Base-by-base conservation (phyloP, 169 alveolate species). In the Theileria luwenshuni region DNA sequence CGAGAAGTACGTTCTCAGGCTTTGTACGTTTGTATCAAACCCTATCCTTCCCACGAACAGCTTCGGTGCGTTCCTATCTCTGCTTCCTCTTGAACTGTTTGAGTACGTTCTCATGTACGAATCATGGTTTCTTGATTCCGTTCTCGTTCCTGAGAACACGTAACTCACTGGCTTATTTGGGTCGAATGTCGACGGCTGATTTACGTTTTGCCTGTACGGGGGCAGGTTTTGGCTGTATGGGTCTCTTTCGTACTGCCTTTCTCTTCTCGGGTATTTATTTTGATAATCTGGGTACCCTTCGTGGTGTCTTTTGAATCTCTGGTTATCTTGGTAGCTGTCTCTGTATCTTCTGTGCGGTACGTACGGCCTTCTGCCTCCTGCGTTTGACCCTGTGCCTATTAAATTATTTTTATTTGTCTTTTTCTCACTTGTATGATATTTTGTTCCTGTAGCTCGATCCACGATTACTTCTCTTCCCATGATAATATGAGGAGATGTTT, bases 391-490 rank as follows among this genome's bases (percentile, higher is more conserved):
- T 3, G 65, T 8, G 5, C 45, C 45, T 38, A 38, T 7, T 38
- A 5, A 38, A 7, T 38, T 38, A 7, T 38, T 38, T 38, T 7
- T 10, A 7, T 10, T 38, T 38, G 45, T 38, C 10, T 38, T 7
- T 38, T 5, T 38, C 45, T 38, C 48, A 77, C 86, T 54, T 25
- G 67, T 49, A 28, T 69, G 87, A 42, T 70, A 65, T 61, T 71
- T 79, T 27, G 61, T 77, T 25, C 84, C 87, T 6, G 90, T 83
- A 35, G 93, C 93, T 0, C 84, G 65, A 43, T 87, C 91, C 28
- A 87, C 70, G 35, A 87, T 83, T n/a, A 87, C 87, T 51, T 87
- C 93, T 47, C 90, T 73, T 15, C 93, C 93, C 42, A 83, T 65
- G 19, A 87, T 77, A n/a, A 84, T 69, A 45, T 87, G 93, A 21